phyloP scores from a whole-genome alignment of 345 rosid genomes.

The Sisymbrium altissimum region DNA sequence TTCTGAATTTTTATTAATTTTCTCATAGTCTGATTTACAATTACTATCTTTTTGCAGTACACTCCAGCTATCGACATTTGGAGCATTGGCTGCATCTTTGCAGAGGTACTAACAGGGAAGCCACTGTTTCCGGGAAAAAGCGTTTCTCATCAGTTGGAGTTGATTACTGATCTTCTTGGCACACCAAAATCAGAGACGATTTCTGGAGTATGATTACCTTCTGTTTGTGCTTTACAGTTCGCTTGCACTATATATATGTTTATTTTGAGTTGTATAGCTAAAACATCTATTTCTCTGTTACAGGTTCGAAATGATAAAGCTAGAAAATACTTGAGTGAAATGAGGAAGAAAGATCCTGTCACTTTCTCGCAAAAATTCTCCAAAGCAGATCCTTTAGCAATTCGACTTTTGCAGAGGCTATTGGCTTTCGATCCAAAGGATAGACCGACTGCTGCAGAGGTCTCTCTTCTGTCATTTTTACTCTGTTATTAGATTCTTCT shows the following conservation, averaged over 20 bases:
- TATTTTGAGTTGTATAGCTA: background rate
- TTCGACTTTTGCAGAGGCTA: slow-evolving; percentile 70
- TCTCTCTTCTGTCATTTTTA: slow-evolving; percentile 28
- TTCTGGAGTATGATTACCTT: slow-evolving; percentile 50
- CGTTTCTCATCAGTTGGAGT: slow-evolving; percentile 88
- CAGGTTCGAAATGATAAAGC: slow-evolving; percentile 97
- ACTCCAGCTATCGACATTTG: slow-evolving; percentile 97
- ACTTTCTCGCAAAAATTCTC: slow-evolving; percentile 75
- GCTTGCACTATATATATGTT: background rate
- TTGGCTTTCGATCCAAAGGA: slow-evolving; percentile 96
- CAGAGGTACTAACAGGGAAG: slow-evolving; percentile 90
- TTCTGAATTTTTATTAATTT: background rate
- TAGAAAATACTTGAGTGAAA: slow-evolving; percentile 76
- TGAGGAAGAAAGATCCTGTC: slow-evolving; percentile 71
- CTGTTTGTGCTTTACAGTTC: background rate
- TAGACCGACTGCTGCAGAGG: slow-evolving; percentile 91
- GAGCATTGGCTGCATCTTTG: slow-evolving; percentile 98
- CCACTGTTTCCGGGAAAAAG: slow-evolving; percentile 98
- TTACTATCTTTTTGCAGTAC: slow-evolving; percentile 55
- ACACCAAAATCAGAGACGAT: slow-evolving; percentile 82
- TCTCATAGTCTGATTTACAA: slow-evolving; percentile 29
- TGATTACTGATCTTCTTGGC: slow-evolving; percentile 96
- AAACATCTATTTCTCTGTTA: slow-evolving; percentile 19
- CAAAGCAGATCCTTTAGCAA: slow-evolving; percentile 79
- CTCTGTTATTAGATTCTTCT: background rate